Conservation (phyloP, 768 basidiomycete genomes). For the Auriscalpium vulgare region DNA sequence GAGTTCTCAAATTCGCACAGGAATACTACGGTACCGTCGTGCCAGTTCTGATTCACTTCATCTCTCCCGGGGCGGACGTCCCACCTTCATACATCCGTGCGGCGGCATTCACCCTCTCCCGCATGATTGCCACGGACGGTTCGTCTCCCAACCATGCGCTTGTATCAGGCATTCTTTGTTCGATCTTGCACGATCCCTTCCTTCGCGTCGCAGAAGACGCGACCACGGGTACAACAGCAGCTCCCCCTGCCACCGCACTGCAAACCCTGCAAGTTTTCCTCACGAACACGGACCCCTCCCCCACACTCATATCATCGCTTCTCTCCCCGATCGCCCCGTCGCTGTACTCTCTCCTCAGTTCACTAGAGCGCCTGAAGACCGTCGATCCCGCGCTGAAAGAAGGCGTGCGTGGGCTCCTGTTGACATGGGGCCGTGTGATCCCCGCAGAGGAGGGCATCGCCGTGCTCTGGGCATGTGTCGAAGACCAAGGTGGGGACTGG, state of each 20-base stretch:
- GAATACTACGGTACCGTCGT: constrained; percentile 51
- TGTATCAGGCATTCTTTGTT: constrained; percentile 32
- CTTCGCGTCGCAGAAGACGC: constrained; percentile 13
- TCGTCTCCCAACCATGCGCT: constrained; percentile 19
- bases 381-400: constrained; percentile 60
- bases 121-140: constrained; percentile 42
- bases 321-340: constrained; percentile 61
- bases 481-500: constrained; percentile 46
- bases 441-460: constrained; percentile 41
- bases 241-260: constrained; percentile 34
- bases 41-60: constrained; percentile 45
- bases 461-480: constrained; percentile 53
- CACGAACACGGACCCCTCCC: constrained; percentile 75
- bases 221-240: background rate
- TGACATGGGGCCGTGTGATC: constrained; percentile 71
- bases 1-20: constrained; percentile 28
- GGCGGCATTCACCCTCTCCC: constrained; percentile 61
- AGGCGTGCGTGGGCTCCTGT: constrained; percentile 49
- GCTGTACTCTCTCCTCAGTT: constrained; percentile 55
- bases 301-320: constrained; percentile 50
- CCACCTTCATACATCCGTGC: constrained; percentile 46
- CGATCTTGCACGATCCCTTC: constrained; percentile 49
- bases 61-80: constrained; percentile 30
- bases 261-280: constrained; percentile 47
- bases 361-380: constrained; percentile 46